These are phyloP conservation scores for Paradendryphiella salina DNA, from an alignment of 2,329 filamentous ascomycete species.

Conservation along the genomic window DNA sequence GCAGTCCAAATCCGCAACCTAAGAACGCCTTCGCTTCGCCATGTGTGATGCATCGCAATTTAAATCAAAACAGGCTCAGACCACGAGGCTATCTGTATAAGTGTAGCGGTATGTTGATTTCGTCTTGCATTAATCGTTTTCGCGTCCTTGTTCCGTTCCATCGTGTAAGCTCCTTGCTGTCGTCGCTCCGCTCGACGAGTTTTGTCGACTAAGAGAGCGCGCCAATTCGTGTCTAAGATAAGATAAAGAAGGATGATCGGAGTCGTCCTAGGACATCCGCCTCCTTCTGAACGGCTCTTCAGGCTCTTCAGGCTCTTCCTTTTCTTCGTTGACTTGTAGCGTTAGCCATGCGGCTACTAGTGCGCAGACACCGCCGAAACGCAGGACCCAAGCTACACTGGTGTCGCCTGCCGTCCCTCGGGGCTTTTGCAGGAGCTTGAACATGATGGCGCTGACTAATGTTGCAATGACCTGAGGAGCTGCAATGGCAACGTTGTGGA, in stretches of 20 bases:
- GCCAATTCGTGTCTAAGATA: constrained; percentile 15
- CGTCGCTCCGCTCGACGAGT: neutral
- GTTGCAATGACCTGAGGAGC: constrained; percentile 91
- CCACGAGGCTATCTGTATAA: constrained; percentile 1
- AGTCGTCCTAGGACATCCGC: constrained; percentile 28
- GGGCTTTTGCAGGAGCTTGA: constrained; percentile 83
- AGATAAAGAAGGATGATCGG: constrained; percentile 15
- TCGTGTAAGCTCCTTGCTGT: neutral
- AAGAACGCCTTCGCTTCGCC: constrained; percentile 8
- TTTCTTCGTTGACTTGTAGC: constrained; percentile 66
- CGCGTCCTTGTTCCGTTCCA: neutral
- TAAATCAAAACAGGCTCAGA: neutral
- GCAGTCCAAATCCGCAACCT: no score
- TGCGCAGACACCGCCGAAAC: constrained; percentile 79
- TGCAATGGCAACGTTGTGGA: constrained; percentile 94
- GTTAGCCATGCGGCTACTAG: constrained; percentile 76
- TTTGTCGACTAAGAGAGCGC: constrained; percentile 12
- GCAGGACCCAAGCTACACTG: constrained; percentile 83
- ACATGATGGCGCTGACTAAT: constrained; percentile 79
- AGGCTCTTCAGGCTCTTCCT: constrained; percentile 27
- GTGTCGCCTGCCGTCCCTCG: constrained; percentile 81
- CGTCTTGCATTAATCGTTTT: neutral
- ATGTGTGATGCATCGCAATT: constrained; percentile 6
- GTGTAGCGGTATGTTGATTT: neutral
- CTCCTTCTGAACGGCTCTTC: constrained; percentile 31